Evolutionary conservation across 768 basidiomycete genomes (phyloP), one percentile per base, ranked within the genome.

Genomic region (Lentinula edodes): DNA sequence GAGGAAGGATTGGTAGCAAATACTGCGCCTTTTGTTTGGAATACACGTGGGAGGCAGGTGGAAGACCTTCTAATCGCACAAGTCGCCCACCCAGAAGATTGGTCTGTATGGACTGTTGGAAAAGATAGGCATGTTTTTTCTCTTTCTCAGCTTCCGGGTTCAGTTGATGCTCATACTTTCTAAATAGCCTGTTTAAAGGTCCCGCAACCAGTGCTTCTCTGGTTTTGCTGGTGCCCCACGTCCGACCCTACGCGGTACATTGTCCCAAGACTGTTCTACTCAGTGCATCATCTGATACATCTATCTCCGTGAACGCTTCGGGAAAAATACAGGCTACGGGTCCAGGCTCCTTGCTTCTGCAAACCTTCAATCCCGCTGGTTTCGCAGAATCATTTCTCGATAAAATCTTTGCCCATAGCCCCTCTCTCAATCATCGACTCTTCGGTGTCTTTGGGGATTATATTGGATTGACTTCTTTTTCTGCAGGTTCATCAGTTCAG

Each of bases 181-280:
- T 9, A n/a, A 48, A 42, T 28, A 70, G 68, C 5, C 62, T 65
- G 16, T 34, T 67, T 3, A 20, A 64, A 32, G 63, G 72, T 59
- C 60, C 68, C 51, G 65, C 64, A 53, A 61, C 39, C 20, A 23
- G 66, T 43, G 69, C 72, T 28, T 66, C 69, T 38, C 18, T 76
- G 45, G 54, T 76, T 38, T 63, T 79, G 59, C 63, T 80, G 41
- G 66, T 74, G 43, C 72, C 76, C 54, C 67, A 69, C 51, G 52
- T 52, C 12, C 58, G 62, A 15, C 48, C 53, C 18, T 55, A 54
- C n/a, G 60, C 65, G 3, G 53, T 69, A 34, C 62, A 68, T 18
- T 52, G 69, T 12, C 65, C 62, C 3, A 74, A 67, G 1, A 72
- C 71, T 8, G 70, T 74, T 51, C 58, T 73, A 43, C 55, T 78